Percentiles rank a stretch among this genome's conserved stretches.
Conservation (phyloP, 2,329 filamentous ascomycete species). For the Colletotrichum sp. region DNA sequence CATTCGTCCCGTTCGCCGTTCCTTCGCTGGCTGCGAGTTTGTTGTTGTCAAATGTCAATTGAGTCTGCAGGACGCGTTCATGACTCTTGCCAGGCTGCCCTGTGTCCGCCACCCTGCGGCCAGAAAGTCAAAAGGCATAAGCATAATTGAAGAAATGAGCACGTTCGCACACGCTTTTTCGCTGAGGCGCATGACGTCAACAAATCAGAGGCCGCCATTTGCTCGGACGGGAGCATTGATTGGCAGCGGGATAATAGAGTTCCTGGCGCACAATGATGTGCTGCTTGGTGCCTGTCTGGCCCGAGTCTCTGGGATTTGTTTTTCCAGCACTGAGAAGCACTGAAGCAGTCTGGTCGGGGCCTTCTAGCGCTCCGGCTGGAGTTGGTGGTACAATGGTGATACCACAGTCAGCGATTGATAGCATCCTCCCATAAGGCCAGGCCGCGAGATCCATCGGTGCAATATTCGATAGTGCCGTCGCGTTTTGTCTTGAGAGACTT, state of each 20-base stretch:
- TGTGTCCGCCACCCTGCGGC: neutral
- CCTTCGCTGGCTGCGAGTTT: neutral
- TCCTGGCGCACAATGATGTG: neutral
- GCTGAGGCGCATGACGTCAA: constrained; percentile 5
- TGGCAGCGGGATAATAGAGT: neutral
- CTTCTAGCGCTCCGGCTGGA: neutral
- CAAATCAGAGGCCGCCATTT: neutral
- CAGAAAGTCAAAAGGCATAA: neutral
- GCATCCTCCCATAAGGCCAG: neutral
- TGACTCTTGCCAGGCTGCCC: neutral
- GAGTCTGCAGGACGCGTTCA: neutral
- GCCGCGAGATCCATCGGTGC: neutral
- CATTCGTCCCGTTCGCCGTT: neutral
- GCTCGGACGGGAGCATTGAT: neutral
- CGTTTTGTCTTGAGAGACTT: neutral
- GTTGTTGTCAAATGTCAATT: neutral
- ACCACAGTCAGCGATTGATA: neutral
- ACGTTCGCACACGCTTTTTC: neutral
- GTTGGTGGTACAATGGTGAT: neutral
- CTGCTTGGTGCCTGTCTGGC: neutral
- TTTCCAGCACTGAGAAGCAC: neutral
- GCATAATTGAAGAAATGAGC: constrained; percentile 16
- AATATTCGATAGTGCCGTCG: neutral
- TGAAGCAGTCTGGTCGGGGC: neutral
- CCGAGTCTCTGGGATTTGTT: neutral